These are phyloP conservation scores for Hypoxylon crocopeplum DNA, from an alignment of 495 filamentous ascomycete genomes.

Conservation along the genomic window DNA sequence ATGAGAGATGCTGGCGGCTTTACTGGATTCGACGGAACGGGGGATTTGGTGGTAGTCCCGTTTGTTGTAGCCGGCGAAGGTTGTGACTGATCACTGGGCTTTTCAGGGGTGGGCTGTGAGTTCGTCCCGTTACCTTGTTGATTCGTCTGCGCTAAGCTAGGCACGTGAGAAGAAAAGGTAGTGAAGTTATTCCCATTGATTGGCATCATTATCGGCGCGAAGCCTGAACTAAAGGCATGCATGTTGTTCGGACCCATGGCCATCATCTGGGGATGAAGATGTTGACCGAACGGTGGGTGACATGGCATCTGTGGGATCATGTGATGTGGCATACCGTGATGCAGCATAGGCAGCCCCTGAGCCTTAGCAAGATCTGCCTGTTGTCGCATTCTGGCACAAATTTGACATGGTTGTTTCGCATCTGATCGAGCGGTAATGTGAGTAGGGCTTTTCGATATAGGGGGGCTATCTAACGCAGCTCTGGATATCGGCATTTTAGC, in stretches of 20 bases:
- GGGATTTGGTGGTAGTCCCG: not conserved
- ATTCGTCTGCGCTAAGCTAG: slow-evolving; percentile 9
- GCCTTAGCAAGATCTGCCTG: slow-evolving; percentile 32
- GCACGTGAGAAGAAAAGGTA: slow-evolving; percentile 18
- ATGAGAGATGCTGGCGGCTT: slow-evolving; percentile 37
- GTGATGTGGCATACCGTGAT: slow-evolving; percentile 28
- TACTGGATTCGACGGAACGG: slow-evolving; percentile 10
- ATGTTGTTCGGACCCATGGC: slow-evolving; percentile 27
- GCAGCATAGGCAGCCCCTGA: slow-evolving; percentile 34
- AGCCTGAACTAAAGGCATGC: slow-evolving; percentile 27
- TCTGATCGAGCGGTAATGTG: not conserved
- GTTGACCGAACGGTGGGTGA: slow-evolving; percentile 25
- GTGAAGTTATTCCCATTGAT: slow-evolving; percentile 18
- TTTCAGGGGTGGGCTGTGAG: slow-evolving; percentile 14
- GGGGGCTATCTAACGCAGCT: not conserved
- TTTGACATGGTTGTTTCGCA: slow-evolving; percentile 37
- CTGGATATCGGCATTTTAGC: not conserved
- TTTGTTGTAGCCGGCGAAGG: slow-evolving; percentile 6
- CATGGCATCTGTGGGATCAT: slow-evolving; percentile 31
- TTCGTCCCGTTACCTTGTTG: slow-evolving; percentile 5
- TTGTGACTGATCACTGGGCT: slow-evolving; percentile 23
- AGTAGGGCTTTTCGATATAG: not conserved
- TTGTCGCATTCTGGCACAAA: slow-evolving; percentile 32
- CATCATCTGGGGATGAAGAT: slow-evolving; percentile 35
- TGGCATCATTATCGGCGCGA: slow-evolving; percentile 32